Conservation (phyloP, 2,329 filamentous ascomycete species). For the Penicillium sp. region DNA sequence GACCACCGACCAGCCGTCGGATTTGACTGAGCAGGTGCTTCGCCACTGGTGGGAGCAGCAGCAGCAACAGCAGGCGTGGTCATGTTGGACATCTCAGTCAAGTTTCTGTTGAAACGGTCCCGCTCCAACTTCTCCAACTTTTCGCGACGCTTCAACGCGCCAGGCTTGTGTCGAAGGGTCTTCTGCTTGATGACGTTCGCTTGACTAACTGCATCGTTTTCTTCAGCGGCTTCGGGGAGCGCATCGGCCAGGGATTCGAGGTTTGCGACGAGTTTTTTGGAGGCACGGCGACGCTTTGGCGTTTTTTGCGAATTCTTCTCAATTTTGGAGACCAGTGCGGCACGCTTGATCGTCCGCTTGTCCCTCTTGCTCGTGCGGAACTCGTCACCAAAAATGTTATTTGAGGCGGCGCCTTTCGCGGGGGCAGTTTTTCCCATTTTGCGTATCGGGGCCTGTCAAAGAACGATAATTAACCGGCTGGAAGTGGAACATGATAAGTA, state of each 20-base stretch:
- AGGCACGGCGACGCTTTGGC: constrained; percentile 67
- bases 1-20: constrained; percentile 69
- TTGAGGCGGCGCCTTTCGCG: constrained; percentile 17
- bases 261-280: constrained; percentile 76
- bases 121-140: constrained; percentile 77
- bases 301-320: constrained; percentile 60
- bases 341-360: constrained; percentile 80
- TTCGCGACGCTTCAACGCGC: constrained; percentile 81
- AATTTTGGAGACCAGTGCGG: constrained; percentile 75
- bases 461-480: constrained; percentile 16
- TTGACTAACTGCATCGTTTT: constrained; percentile 49
- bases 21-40: constrained; percentile 18
- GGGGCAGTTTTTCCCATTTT: constrained; percentile 17
- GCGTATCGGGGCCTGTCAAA: constrained; percentile 31
- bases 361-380: constrained; percentile 78
- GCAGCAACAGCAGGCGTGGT: constrained; percentile 17
- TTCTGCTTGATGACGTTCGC: constrained; percentile 73
- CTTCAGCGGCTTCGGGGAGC: constrained; percentile 63
- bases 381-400: constrained; percentile 32
- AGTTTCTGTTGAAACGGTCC: constrained; percentile 78
- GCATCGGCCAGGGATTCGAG: constrained; percentile 78
- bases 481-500: constrained; percentile 11
- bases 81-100: constrained; percentile 69
- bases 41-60: constrained; percentile 30
- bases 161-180: constrained; percentile 73